These are phyloP conservation scores for Tillandsia leiboldiana DNA, from an alignment of 176 grass and related monocot genomes.

Conservation along the genomic window DNA sequence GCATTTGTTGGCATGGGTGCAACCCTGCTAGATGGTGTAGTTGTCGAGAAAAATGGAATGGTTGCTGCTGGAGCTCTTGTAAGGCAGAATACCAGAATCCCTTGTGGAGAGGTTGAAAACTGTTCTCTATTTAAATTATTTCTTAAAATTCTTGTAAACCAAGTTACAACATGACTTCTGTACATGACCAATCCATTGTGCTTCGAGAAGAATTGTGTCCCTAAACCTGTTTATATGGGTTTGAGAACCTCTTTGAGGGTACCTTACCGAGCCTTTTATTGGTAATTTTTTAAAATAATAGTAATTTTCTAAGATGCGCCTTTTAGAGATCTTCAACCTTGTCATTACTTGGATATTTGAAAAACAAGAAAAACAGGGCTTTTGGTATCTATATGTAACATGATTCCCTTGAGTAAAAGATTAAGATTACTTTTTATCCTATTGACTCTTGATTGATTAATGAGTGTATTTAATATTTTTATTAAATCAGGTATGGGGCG, in stretches of 20 bases:
- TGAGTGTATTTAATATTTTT: constrained; percentile 8
- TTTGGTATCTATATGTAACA: too few species aligned
- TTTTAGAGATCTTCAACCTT: too few species aligned
- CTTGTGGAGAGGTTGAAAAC: constrained; percentile 72
- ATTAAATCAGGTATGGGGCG: constrained; percentile 73
- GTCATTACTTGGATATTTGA: too few species aligned
- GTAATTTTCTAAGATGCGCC: too few species aligned
- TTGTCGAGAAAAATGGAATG: constrained; percentile 91
- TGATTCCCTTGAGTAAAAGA: not conserved
- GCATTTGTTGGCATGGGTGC: constrained; percentile 94
- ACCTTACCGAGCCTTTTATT: not conserved
- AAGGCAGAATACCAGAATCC: constrained; percentile 79
- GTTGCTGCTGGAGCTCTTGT: constrained; percentile 83
- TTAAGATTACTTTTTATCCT: not conserved
- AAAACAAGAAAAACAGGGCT: too few species aligned
- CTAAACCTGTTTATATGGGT: not conserved
- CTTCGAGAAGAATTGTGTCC: not conserved
- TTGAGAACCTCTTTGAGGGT: not conserved
- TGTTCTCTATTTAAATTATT: constrained; percentile 12
- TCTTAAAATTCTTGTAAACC: not conserved
- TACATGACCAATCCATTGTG: not conserved
- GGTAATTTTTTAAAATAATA: not conserved
- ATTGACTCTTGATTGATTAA: not conserved
- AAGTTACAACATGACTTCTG: not conserved
- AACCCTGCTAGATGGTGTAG: constrained; percentile 77